Evolutionary conservation across 495 filamentous ascomycete genomes (phyloP).

Genomic region (Aspergillus indologenus): DNA sequence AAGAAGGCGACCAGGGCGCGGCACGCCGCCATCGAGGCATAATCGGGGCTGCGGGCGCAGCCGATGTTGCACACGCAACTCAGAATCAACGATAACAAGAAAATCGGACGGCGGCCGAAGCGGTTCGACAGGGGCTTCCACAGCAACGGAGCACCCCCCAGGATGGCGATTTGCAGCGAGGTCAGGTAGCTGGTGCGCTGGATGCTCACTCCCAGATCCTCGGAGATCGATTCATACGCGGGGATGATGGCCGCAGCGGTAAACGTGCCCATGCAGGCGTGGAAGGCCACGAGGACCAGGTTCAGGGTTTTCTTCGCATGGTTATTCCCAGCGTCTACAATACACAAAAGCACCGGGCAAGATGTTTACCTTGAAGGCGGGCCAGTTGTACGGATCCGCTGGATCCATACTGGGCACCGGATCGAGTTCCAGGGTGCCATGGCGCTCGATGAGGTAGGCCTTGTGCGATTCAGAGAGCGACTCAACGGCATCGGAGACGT

Average conservation of each 20-base stretch:
- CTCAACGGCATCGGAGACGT: conserved; percentile 12
- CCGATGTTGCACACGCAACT: conserved; percentile 46
- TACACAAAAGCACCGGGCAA: background rate
- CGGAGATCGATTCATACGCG: conserved; percentile 47
- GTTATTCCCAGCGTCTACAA: conserved; percentile 10
- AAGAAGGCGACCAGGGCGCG: conserved; percentile 52
- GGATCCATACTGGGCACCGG: conserved; percentile 48
- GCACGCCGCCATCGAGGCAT: conserved; percentile 43
- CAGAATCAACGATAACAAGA: conserved; percentile 46
- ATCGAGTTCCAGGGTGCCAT: conserved; percentile 53
- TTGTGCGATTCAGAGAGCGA: conserved; percentile 36
- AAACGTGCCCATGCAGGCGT: conserved; percentile 57
- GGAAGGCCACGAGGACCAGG: conserved; percentile 52
- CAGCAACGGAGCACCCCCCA: conserved; percentile 50
- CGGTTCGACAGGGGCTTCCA: conserved; percentile 55
- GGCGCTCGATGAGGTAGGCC: conserved; percentile 47
- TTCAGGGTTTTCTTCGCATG: conserved; percentile 47
- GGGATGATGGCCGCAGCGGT: conserved; percentile 52
- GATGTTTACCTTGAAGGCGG: conserved; percentile 45
- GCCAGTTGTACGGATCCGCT: conserved; percentile 56
- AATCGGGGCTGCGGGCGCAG: conserved; percentile 43
- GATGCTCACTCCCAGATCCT: conserved; percentile 42
- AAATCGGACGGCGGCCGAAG: conserved; percentile 51
- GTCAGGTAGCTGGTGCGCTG: conserved; percentile 50
- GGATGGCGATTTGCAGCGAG: conserved; percentile 49